These are phyloP conservation scores for Boletus rubroflammeus DNA, from an alignment of 768 basidiomycete species.

Conservation along the genomic window DNA sequence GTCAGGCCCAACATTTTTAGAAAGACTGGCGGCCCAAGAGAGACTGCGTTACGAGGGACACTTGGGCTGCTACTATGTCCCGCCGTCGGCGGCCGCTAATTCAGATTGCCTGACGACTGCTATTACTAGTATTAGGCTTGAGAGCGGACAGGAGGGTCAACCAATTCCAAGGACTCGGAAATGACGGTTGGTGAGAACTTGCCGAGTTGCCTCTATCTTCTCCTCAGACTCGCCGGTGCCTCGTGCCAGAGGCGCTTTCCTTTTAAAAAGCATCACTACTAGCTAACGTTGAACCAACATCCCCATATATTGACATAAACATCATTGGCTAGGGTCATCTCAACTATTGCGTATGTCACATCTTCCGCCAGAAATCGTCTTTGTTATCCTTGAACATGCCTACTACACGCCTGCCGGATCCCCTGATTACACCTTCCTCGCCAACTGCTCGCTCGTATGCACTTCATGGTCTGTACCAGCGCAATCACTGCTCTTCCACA, in stretches of 20 bases:
- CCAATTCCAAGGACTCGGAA: neutral
- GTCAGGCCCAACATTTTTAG: neutral
- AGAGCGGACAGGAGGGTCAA: neutral
- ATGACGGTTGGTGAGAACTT: neutral
- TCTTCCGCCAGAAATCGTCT: conserved; percentile 24
- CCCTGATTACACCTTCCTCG: conserved; percentile 20
- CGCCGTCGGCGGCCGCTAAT: neutral
- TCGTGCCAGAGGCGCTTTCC: neutral
- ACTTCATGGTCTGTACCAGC: conserved; percentile 27
- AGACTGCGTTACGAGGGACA: neutral
- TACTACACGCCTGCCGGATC: conserved; percentile 21
- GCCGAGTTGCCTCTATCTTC: neutral
- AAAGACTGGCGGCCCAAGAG: neutral
- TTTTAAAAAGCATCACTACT: neutral
- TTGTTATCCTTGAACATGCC: conserved; percentile 20
- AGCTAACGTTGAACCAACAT: neutral
- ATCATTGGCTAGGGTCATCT: neutral
- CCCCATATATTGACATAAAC: neutral
- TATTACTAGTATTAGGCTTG: neutral
- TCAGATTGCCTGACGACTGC: neutral
- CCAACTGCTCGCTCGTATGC: conserved; percentile 26
- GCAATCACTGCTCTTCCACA: conserved; percentile 29
- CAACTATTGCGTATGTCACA: conserved; percentile 8
- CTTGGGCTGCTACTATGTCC: neutral
- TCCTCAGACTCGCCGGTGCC: neutral